phyloP scores from a whole-genome alignment of 192 early-diverging fungal genomes.

The Coemansia sp. region DNA sequence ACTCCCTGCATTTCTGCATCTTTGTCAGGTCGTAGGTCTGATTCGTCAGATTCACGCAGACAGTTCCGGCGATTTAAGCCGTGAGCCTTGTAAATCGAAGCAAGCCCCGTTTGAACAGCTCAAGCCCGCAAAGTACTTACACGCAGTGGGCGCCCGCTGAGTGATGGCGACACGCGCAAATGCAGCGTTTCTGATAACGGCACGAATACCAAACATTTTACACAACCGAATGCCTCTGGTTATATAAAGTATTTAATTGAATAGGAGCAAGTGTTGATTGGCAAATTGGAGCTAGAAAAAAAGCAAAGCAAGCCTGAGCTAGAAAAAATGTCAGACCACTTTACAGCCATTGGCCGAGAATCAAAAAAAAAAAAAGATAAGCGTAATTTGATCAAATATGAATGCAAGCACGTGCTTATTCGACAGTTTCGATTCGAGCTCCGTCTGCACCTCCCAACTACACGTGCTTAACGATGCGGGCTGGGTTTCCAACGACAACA shows the following conservation, averaged over 20 bases:
- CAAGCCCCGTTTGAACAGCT: background rate
- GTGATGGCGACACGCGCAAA: constrained; percentile 21
- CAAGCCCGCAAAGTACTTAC: constrained; percentile 24
- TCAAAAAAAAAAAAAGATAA: background rate
- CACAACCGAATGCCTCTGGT: background rate
- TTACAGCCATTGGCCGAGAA: background rate
- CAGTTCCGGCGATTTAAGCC: background rate
- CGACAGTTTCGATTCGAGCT: too few species aligned
- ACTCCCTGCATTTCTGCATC: background rate
- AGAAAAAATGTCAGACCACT: constrained; percentile 18
- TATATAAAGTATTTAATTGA: background rate
- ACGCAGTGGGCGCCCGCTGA: constrained; percentile 17
- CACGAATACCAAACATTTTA: constrained; percentile 51
- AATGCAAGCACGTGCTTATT: background rate
- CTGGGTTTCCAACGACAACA: constrained; percentile 88
- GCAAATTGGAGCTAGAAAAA: constrained; percentile 2
- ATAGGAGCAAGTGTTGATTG: constrained; percentile 10
- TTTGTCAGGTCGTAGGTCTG: background rate
- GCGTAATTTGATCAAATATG: background rate
- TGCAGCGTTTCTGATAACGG: constrained; percentile 39
- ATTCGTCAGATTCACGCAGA: background rate
- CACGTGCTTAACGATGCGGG: constrained; percentile 66
- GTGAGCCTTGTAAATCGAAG: background rate
- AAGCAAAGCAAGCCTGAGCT: background rate
- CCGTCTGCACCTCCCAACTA: too few species aligned